phyloP scores from a whole-genome alignment of 768 basidiomycete genomes.

The Tephrocybe sp. region DNA sequence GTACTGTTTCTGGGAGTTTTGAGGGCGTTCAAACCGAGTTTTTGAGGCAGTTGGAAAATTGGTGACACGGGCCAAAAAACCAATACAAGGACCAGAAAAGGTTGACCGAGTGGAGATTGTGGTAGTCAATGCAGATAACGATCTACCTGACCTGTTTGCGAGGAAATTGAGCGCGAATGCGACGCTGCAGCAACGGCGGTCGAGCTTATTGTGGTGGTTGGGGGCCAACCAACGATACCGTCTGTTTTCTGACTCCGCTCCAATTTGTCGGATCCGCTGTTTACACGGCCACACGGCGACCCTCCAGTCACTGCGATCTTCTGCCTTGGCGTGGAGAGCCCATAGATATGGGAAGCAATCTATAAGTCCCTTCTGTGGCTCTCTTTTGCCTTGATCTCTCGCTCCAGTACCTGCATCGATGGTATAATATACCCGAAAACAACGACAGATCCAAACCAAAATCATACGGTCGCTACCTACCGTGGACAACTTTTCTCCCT shows the following conservation, averaged over 20 bases:
- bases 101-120: conserved; percentile 19
- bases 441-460: not conserved
- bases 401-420: conserved; percentile 40
- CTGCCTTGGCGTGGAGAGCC: too few relatives aligned
- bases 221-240: conserved; percentile 44
- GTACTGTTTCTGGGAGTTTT: conserved; percentile 24
- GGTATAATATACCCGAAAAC: conserved; percentile 66
- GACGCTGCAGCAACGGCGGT: conserved; percentile 24
- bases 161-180: conserved; percentile 22
- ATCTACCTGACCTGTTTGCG: conserved; percentile 21
- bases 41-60: conserved; percentile 26
- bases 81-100: conserved; percentile 27
- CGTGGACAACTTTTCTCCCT: conserved; percentile 2
- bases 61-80: conserved; percentile 23
- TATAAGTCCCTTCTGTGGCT: conserved; percentile 74
- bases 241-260: conserved; percentile 42
- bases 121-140: conserved; percentile 14
- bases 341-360: conserved; percentile 56
- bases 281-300: conserved; percentile 14
- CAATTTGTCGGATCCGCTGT: conserved; percentile 33
- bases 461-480: not conserved
- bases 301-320: too few relatives aligned
- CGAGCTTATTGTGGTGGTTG: conserved; percentile 40
- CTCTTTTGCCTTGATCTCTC: not conserved
- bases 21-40: conserved; percentile 26